Conservation (phyloP, 148 eudicot species). For the Spergularia bocconei region DNA sequence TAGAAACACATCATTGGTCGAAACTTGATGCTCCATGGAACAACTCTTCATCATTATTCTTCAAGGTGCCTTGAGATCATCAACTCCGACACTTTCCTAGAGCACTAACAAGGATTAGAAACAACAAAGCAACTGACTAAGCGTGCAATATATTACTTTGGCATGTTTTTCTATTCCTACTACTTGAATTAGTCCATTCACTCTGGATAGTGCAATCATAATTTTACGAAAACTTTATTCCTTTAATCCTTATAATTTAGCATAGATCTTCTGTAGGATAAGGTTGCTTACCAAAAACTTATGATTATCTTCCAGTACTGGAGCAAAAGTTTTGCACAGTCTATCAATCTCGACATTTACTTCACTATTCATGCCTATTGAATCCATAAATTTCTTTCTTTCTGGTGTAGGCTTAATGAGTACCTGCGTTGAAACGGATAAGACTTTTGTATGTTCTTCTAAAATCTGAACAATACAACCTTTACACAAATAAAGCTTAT, state of each 20-base stretch:
- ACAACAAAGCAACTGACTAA: too few relatives aligned
- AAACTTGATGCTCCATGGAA: not conserved
- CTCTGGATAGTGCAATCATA: too few relatives aligned
- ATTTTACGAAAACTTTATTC: too few relatives aligned
- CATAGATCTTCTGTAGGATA: not conserved
- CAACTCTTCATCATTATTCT: conserved; percentile 25
- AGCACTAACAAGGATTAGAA: not conserved
- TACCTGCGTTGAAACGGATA: conserved; percentile 32
- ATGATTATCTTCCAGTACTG: conserved; percentile 78
- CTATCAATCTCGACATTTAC: conserved; percentile 57
- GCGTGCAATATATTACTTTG: too few relatives aligned
- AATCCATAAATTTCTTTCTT: conserved; percentile 72
- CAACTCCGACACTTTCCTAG: conserved; percentile 69
- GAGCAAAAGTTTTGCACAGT: conserved; percentile 58
- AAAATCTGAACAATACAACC: too few relatives aligned
- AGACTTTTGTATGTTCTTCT: too few relatives aligned
- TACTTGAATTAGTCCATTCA: too few relatives aligned
- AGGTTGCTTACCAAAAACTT: conserved; percentile 58
- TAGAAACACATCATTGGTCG: not conserved
- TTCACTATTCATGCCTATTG: conserved; percentile 48
- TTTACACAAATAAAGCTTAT: too few relatives aligned
- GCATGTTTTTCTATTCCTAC: too few relatives aligned
- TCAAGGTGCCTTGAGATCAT: conserved; percentile 67
- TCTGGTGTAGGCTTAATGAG: conserved; percentile 83
- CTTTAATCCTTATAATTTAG: too few relatives aligned